A percentile compares a stretch with the other conserved stretches of the same genome.
phyloP scores from a whole-genome alignment of 306 rosid species.

The Prinsepia uniflora region DNA sequence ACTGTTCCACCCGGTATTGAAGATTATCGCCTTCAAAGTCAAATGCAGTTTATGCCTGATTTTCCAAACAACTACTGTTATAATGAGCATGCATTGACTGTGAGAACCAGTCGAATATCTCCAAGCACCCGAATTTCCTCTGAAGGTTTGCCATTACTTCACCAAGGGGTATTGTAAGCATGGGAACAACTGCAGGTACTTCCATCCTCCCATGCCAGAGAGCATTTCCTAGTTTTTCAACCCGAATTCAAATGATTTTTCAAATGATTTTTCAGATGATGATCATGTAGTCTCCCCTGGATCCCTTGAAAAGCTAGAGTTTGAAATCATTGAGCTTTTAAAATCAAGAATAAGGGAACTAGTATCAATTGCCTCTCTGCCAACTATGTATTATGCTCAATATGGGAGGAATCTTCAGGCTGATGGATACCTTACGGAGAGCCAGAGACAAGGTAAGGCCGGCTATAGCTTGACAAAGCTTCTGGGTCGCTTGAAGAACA shows the following conservation, averaged over 20 bases:
- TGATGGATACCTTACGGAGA: slow-evolving; percentile 46
- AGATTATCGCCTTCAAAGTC: slow-evolving; percentile 28
- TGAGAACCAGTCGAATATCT: slow-evolving; percentile 35
- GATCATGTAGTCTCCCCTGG: slow-evolving; percentile 27
- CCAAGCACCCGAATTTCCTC: slow-evolving; percentile 43
- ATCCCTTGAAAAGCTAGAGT: slow-evolving; percentile 36
- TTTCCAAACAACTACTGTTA: slow-evolving; percentile 22
- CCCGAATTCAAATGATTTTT: slow-evolving; percentile 24
- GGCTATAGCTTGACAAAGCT: slow-evolving; percentile 45
- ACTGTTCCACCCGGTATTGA: slow-evolving; percentile 26
- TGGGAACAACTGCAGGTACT: slow-evolving; percentile 42
- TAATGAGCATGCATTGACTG: slow-evolving; percentile 30
- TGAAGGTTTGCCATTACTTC: slow-evolving; percentile 43
- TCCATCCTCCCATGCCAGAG: slow-evolving; percentile 31
- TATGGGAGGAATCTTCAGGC: slow-evolving; percentile 46
- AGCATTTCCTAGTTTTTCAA: slow-evolving; percentile 26
- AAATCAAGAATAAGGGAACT: slow-evolving; percentile 41
- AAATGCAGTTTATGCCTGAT: slow-evolving; percentile 32
- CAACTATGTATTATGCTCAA: slow-evolving; percentile 36
- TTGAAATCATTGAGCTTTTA: slow-evolving; percentile 42
- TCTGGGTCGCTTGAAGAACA: slow-evolving; percentile 41
- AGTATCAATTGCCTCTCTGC: slow-evolving; percentile 44
- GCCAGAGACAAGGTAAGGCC: slow-evolving; percentile 47
- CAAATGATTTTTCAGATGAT: slow-evolving; percentile 31
- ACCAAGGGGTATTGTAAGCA: slow-evolving; percentile 49